phyloP scores from a whole-genome alignment of 176 grass and related monocot genomes.

The Puya raimondii region DNA sequence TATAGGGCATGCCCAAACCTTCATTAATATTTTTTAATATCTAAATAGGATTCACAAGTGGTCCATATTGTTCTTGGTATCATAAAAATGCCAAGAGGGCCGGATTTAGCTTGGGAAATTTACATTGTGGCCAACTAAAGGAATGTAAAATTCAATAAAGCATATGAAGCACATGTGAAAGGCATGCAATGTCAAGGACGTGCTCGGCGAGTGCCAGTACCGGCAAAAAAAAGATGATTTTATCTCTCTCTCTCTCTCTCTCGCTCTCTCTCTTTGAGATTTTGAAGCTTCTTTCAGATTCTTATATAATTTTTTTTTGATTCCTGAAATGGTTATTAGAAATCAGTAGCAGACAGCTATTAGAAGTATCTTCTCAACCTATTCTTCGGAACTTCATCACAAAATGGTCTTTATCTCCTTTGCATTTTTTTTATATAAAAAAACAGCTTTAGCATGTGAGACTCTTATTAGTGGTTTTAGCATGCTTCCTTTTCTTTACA shows the following conservation, averaged over 20 bases:
- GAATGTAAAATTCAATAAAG: too few species aligned
- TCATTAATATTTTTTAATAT: too few species aligned
- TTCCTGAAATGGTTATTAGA: neutral
- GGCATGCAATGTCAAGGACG: too few species aligned
- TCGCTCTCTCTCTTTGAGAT: too few species aligned
- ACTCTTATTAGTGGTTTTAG: neutral
- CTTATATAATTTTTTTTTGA: neutral
- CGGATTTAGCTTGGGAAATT: neutral
- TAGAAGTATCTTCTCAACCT: neutral
- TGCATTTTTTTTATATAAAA: neutral
- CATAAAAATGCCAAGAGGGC: neutral
- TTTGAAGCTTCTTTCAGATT: neutral
- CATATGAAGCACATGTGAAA: too few species aligned
- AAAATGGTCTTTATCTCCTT: neutral
- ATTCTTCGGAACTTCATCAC: neutral
- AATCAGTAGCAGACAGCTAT: neutral
- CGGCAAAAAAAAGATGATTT: too few species aligned
- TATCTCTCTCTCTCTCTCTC: too few species aligned
- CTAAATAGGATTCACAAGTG: neutral
- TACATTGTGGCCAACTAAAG: too few species aligned
- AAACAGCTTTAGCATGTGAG: neutral
- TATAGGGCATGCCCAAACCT: too few species aligned
- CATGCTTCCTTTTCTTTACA: neutral
- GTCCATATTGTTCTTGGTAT: neutral
- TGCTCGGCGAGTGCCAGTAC: too few species aligned